These are phyloP conservation scores for Hyparrhenia diplandra DNA, from an alignment of 176 grass and related monocot genomes.

Conservation along the genomic window DNA sequence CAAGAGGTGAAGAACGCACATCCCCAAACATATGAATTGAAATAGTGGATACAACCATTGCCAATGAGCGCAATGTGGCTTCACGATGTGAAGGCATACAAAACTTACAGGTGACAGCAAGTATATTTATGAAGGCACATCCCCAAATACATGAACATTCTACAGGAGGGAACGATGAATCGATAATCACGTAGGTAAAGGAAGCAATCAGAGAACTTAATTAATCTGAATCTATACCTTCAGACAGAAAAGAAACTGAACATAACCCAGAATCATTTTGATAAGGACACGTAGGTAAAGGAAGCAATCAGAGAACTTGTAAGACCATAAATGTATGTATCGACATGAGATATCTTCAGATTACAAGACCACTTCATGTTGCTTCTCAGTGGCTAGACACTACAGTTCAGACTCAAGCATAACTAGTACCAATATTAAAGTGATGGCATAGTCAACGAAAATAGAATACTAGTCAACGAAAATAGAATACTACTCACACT, in stretches of 20 bases:
- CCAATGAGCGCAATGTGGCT: slow-evolving; percentile 80
- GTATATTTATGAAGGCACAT: too few relatives aligned
- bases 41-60: slow-evolving; percentile 98
- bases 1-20: slow-evolving; percentile 92
- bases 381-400: neutral
- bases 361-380: neutral
- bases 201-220: too few relatives aligned
- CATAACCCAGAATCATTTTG: neutral
- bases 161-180: too few relatives aligned
- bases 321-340: slow-evolving; percentile 27
- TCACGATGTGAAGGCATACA: slow-evolving; percentile 89
- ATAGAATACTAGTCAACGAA: too few relatives aligned
- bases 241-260: neutral
- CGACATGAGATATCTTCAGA: neutral
- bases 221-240: neutral
- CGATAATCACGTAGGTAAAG: too few relatives aligned
- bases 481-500: too few relatives aligned
- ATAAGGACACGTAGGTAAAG: neutral
- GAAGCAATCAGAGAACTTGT: slow-evolving; percentile 34
- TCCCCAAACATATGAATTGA: slow-evolving; percentile 99
- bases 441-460: neutral
- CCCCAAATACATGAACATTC: too few relatives aligned
- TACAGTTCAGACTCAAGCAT: neutral
- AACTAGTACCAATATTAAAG: neutral
- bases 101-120: slow-evolving; percentile 93